Conservation (phyloP, 345 rosid genomes). For the Abelmoschus esculentus region DNA sequence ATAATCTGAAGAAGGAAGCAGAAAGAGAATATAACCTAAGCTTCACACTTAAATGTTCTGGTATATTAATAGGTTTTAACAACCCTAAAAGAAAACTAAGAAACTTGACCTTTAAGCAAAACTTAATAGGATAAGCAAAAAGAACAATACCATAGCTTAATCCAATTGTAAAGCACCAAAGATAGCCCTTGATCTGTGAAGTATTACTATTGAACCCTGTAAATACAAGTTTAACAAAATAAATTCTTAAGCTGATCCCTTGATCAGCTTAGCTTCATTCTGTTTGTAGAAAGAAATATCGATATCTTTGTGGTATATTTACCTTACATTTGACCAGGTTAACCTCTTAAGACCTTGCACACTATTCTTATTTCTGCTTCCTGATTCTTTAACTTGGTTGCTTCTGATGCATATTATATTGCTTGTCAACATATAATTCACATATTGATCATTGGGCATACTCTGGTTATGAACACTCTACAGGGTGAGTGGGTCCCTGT, state of each 20-base stretch:
- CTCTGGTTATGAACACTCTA: conserved; percentile 15
- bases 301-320: not conserved
- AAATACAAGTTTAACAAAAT: not conserved
- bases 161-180: not conserved
- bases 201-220: not conserved
- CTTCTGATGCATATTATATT: not conserved
- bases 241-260: not conserved
- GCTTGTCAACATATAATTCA: not conserved
- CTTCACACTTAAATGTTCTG: not conserved
- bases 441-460: conserved; percentile 5
- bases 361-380: not conserved
- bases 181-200: not conserved
- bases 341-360: not conserved
- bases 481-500: conserved; percentile 99
- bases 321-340: not conserved
- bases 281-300: not conserved
- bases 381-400: not conserved
- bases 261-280: not conserved
- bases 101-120: not conserved
- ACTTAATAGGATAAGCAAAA: not conserved
- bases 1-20: not conserved
- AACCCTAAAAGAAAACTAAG: not conserved
- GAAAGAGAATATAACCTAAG: not conserved
- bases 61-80: no score
- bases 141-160: not conserved